Evolutionary conservation across 2,329 filamentous ascomycete genomes (phyloP).

Genomic region (Verticillium isaacii): DNA sequence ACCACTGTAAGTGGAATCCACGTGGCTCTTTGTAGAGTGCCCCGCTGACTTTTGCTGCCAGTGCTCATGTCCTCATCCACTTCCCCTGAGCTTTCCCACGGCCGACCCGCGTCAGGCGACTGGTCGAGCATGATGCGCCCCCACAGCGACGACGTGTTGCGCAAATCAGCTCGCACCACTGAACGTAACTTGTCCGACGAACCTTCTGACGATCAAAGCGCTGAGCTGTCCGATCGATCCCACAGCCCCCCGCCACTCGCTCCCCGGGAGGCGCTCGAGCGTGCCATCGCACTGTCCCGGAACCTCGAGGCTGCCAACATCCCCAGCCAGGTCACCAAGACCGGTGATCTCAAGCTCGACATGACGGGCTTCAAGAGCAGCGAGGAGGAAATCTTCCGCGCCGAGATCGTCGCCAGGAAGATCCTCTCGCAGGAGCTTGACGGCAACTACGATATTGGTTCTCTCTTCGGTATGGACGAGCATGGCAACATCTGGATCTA

Average conservation of each 20-base stretch:
- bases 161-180: constrained; percentile 35
- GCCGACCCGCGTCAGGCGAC: constrained; percentile 44
- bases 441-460: constrained; percentile 93
- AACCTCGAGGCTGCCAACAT: constrained; percentile 89
- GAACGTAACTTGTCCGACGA: constrained; percentile 30
- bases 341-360: constrained; percentile 92
- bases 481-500: constrained; percentile 99
- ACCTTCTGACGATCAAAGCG: constrained; percentile 31
- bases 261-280: constrained; percentile 70
- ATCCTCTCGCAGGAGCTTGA: constrained; percentile 90
- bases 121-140: constrained; percentile 42
- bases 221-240: constrained; percentile 51
- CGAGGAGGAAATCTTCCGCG: constrained; percentile 85
- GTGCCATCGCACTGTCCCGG: constrained; percentile 79
- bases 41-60: background rate
- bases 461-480: constrained; percentile 91
- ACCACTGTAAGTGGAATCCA: background rate
- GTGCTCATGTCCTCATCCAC: constrained; percentile 17
- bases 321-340: constrained; percentile 85
- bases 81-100: constrained; percentile 44
- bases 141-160: constrained; percentile 51
- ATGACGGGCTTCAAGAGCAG: constrained; percentile 96
- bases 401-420: constrained; percentile 89
- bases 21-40: background rate
- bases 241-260: constrained; percentile 73